Evolutionary conservation across 2,329 filamentous ascomycete species (phyloP), one percentile per base, ranked within the genome.

Genomic region (Sarocladium brachiariae): DNA sequence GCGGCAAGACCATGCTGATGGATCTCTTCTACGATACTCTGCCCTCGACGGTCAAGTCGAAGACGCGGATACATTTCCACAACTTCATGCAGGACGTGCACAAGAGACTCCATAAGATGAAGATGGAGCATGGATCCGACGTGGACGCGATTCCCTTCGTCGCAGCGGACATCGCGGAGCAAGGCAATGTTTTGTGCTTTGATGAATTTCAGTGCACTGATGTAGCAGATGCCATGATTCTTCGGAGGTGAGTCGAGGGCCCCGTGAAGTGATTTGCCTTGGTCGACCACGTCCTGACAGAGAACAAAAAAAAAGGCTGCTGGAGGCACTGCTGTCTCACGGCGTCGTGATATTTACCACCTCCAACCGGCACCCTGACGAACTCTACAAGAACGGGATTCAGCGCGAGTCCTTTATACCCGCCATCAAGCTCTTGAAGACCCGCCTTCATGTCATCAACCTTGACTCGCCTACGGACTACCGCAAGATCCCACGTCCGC

Each of bases 61-160:
- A 96, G 72, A 95, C 86, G 43, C 80, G 93, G 45, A 96, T 99
- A 62, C 93, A 99, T 72, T 99, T 99, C 70, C 90, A 97, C 74
- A 96, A 96, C 67, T 99, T 99, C 74, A 99, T 99, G 93, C 93
- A 97, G 68, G 88, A 95, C 66, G 86, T 97, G 46, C 93, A 99
- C 71, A 89, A 86, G 66, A 80, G 92, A 54, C 73, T 97, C 60
- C 93, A 97, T 72, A 83, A 82, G 63, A 84, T 95, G 70, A 96
- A 96, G 73, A 86, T 93, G 78, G 73, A 84, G 59, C 81, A 95
- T 65, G 93, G 93, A 25, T 90, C 84, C 63, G 90, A 96, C 58
- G 78, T 96, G 34, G 93, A 99, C 66, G 89, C 83, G 1, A 80
- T 97, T 39, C 92, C 92, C 0, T 93, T 95, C 63, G 86, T 97